Evolutionary conservation across 169 alveolate genomes (phyloP).

Genomic region (Cryptosporidium andersoni): DNA sequence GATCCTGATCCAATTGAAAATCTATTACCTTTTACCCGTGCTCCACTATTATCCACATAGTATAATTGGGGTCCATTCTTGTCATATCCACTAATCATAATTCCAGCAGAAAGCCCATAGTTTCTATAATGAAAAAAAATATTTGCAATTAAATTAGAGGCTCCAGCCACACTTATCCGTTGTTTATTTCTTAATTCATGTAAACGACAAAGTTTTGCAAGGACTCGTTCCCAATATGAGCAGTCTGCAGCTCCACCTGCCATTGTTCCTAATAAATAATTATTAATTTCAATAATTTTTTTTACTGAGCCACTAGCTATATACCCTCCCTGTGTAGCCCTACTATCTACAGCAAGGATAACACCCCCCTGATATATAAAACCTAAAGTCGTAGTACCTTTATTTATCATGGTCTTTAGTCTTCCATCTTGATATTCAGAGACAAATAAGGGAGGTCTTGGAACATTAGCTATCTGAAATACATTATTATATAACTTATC

Average conservation of each 20-base stretch:
- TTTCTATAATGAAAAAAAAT: conserved; percentile 94
- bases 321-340: conserved; percentile 99
- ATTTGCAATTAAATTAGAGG: conserved; percentile 94
- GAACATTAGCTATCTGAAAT: conserved; percentile 24
- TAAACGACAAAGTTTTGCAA: conserved; percentile 91
- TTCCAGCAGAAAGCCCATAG: conserved; percentile 98
- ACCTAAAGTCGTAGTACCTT: conserved; percentile 99
- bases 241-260: conserved; percentile 99
- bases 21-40: conserved; percentile 87
- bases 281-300: conserved; percentile 96
- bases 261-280: conserved; percentile 96
- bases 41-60: conserved; percentile 93
- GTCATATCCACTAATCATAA: conserved; percentile 89
- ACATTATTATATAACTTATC: conserved; percentile 28
- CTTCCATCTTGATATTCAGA: conserved; percentile 43
- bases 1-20: conserved; percentile 98
- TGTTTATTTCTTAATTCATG: conserved; percentile 89
- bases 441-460: conserved; percentile 40
- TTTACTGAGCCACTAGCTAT: conserved; percentile 94
- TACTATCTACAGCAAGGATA: conserved; percentile 97
- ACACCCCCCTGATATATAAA: conserved; percentile 94
- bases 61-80: conserved; percentile 90
- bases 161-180: conserved; percentile 97
- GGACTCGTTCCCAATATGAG: conserved; percentile 95
- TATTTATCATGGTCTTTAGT: conserved; percentile 73